phyloP scores from a whole-genome alignment of 108 stramenopile species.

The Cyclostephanos invisitatus region DNA sequence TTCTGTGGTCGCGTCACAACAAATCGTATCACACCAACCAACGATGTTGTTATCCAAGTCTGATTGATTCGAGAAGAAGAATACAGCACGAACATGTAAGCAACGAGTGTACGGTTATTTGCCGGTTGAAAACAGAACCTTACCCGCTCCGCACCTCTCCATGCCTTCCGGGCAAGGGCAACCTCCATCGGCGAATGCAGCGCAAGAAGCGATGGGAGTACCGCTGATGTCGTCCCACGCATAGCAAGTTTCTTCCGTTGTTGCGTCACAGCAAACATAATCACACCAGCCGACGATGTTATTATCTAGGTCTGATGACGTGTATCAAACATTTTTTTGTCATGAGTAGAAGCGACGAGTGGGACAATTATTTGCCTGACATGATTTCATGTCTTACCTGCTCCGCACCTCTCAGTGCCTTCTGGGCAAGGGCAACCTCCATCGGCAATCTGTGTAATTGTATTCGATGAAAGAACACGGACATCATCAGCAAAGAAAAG shows the following conservation, averaged over 20 bases:
- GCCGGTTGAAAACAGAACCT: not conserved
- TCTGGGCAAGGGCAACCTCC: conserved; percentile 4
- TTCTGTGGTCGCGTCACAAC: not conserved
- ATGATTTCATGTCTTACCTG: not conserved
- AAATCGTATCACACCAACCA: not conserved
- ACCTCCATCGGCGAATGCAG: not conserved
- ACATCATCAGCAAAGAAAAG: too few relatives aligned
- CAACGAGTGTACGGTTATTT: not conserved
- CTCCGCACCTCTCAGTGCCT: not conserved
- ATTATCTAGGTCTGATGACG: not conserved
- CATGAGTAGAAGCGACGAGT: not conserved
- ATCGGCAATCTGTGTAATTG: not conserved
- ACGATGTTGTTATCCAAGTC: not conserved
- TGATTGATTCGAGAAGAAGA: not conserved
- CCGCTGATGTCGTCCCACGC: not conserved
- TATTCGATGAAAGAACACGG: too few relatives aligned
- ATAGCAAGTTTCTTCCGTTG: not conserved
- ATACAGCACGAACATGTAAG: not conserved
- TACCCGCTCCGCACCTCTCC: not conserved
- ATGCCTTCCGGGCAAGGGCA: not conserved
- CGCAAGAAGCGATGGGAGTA: not conserved
- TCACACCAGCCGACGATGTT: not conserved
- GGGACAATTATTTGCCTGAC: not conserved
- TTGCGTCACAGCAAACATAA: not conserved
- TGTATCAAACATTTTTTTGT: not conserved